Evolutionary conservation across 305 asterid species (phyloP).

Genomic region (Fraxinus xanthoxyloides): DNA sequence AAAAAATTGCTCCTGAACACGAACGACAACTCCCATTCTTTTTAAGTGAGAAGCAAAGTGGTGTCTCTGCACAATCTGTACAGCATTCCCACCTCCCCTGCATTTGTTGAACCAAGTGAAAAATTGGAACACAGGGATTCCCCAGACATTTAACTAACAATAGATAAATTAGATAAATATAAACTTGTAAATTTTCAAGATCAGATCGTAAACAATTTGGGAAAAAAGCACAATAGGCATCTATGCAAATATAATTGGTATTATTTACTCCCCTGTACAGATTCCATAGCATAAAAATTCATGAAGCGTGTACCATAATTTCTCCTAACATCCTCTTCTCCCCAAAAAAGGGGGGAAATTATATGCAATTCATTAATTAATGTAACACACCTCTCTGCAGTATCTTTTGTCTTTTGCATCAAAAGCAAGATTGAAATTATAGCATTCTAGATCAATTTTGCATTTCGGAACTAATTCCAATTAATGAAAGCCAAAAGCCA

Average conservation of each 20-base stretch:
- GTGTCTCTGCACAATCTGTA: slow-evolving; percentile 97
- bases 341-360: background rate
- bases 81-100: slow-evolving; percentile 84
- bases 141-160: slow-evolving; percentile 3
- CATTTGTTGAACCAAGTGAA: slow-evolving; percentile 28
- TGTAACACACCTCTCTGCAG: background rate
- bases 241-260: background rate
- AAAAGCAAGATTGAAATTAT: background rate
- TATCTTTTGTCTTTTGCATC: background rate
- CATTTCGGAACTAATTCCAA: slow-evolving; percentile 2
- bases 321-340: background rate
- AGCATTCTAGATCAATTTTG: background rate
- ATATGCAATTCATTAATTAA: background rate
- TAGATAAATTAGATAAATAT: background rate
- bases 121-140: slow-evolving; percentile 21
- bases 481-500: background rate
- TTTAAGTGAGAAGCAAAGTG: slow-evolving; percentile 95
- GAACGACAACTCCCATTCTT: slow-evolving; percentile 97
- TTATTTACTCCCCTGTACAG: background rate
- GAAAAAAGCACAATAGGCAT: background rate
- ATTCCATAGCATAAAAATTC: background rate
- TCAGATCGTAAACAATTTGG: too few relatives aligned
- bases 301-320: background rate
- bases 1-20: slow-evolving; percentile 85
- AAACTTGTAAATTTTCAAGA: slow-evolving; percentile 1